Evolutionary conservation across 2,329 filamentous ascomycete species (phyloP).

Genomic region (Dothidotthia symphoricarpi): DNA sequence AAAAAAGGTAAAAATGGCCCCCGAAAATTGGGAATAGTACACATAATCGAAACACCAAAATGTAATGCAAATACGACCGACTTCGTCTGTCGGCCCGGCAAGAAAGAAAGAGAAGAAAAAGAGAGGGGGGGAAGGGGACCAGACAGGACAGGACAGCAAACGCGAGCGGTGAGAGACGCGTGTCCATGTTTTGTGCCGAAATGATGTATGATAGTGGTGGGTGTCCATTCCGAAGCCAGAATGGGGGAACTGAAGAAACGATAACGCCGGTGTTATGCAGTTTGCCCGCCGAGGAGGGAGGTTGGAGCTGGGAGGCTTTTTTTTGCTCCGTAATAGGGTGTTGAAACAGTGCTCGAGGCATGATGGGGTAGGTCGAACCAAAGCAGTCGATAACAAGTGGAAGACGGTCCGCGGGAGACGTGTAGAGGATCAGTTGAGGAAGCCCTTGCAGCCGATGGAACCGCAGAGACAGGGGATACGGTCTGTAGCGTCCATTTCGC

Average conservation of each 20-base stretch:
- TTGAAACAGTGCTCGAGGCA: conserved; percentile 8
- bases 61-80: too few species aligned
- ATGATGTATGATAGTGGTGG: conserved; percentile 4
- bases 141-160: too few species aligned
- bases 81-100: too few species aligned
- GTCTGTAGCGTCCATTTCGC: conserved; percentile 90
- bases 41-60: background rate
- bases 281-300: background rate
- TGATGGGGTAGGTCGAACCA: background rate
- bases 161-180: too few species aligned
- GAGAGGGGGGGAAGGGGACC: too few species aligned
- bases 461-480: conserved; percentile 97
- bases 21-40: background rate
- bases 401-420: background rate
- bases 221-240: background rate
- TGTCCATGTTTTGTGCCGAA: background rate
- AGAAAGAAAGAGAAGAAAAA: too few species aligned
- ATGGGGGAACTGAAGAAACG: conserved; percentile 2
- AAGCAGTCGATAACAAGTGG: conserved; percentile 3
- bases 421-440: conserved; percentile 72
- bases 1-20: too few species aligned
- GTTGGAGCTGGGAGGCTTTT: background rate
- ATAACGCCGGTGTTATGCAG: conserved; percentile 10
- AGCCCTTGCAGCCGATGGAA: conserved; percentile 94
- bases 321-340: background rate